Evolutionary conservation across 345 rosid genomes (phyloP).

Genomic region (Eucalyptus fibrosa): DNA sequence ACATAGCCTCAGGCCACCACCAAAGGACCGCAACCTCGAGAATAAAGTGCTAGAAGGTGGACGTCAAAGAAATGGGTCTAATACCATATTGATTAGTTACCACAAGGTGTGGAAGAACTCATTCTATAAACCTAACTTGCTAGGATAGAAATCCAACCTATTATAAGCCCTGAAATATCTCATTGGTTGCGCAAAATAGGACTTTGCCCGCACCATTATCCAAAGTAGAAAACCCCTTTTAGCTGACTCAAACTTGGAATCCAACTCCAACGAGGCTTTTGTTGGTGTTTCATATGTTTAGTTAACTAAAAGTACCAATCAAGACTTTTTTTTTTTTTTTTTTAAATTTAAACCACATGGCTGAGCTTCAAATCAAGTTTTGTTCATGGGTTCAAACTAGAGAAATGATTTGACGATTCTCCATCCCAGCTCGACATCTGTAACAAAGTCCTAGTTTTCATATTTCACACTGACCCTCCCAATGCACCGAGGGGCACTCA

Average conservation of each 20-base stretch:
- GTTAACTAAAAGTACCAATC: not conserved
- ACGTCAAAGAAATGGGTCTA: fast-evolving
- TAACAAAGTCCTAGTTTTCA: not conserved
- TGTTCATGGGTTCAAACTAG: not conserved
- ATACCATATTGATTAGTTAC: not conserved
- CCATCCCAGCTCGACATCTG: not conserved
- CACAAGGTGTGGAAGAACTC: not conserved
- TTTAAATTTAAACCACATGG: not conserved
- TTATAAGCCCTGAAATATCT: not conserved
- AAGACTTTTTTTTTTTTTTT: not conserved
- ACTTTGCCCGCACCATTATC: not conserved
- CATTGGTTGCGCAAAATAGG: not conserved
- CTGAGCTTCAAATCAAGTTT: not conserved
- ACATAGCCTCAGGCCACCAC: not conserved
- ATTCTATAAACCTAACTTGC: not conserved
- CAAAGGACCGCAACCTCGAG: not conserved
- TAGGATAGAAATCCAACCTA: not conserved
- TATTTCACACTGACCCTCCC: not conserved
- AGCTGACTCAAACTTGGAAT: not conserved
- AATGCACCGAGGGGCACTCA: not conserved
- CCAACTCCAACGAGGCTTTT: not conserved
- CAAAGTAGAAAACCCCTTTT: not conserved
- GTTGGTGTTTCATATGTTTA: not conserved
- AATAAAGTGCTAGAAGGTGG: not conserved
- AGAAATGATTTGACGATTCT: not conserved